A percentile compares a stretch with the other conserved stretches of the same genome.
phyloP scores from a whole-genome alignment of 352 stramenopile genomes.

The Elongisporangium prolatum region DNA sequence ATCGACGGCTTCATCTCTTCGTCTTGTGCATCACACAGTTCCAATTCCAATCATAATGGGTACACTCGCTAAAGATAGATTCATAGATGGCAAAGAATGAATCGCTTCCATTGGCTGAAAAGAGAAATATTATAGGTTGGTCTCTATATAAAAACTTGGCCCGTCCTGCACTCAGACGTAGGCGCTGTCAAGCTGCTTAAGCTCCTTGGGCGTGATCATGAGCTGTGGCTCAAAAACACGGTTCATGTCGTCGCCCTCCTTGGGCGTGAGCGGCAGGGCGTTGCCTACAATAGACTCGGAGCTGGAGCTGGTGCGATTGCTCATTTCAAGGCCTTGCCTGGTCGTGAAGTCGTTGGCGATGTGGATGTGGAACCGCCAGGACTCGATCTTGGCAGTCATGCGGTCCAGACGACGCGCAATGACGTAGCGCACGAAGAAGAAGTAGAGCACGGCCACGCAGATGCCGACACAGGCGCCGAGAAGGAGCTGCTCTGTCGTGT shows the following conservation, averaged over 20 bases:
- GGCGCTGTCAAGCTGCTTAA: slow-evolving; percentile 16
- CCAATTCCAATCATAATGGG: background rate
- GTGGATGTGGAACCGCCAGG: slow-evolving; percentile 17
- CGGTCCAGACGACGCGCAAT: slow-evolving; percentile 15
- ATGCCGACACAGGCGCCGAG: slow-evolving; percentile 26
- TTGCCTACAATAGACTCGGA: slow-evolving; percentile 1
- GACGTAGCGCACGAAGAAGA: slow-evolving; percentile 28
- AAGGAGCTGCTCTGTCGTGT: slow-evolving; percentile 30
- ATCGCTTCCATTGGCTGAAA: background rate
- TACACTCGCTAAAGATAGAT: background rate
- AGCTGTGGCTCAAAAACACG: background rate
- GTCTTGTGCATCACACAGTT: background rate
- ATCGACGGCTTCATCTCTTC: slow-evolving; percentile 7
- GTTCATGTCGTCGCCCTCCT: slow-evolving; percentile 19
- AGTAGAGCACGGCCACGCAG: slow-evolving; percentile 28
- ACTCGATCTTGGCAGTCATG: slow-evolving; percentile 15
- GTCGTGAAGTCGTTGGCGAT: slow-evolving; percentile 39
- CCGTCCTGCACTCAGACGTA: too few relatives aligned
- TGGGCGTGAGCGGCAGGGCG: slow-evolving; percentile 3
- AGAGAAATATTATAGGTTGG: slow-evolving; percentile 1
- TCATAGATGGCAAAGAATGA: background rate
- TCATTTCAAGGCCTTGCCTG: slow-evolving; percentile 6
- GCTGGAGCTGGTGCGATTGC: background rate
- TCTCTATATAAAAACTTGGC: slow-evolving; percentile 10
- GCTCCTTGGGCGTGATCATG: slow-evolving; percentile 1